A percentile compares a stretch with the other conserved stretches of the same genome.
Conservation (phyloP, 129 eudicot species). For the Pseudognaphalium luteoalbum region DNA sequence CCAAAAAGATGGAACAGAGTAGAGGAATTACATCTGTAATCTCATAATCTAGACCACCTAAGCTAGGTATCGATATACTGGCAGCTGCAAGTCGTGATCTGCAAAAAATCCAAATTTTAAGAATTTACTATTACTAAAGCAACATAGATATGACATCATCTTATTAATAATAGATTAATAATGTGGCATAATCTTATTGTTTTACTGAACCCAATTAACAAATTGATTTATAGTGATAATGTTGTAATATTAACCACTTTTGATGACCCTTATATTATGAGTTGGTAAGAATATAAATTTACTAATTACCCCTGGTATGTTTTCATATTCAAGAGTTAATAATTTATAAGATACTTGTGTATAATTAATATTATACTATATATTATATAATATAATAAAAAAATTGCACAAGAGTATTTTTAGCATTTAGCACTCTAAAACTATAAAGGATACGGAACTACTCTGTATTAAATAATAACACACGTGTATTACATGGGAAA, state of each 20-base stretch:
- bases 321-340: too few species aligned
- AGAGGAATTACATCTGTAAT: constrained; percentile 60
- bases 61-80: constrained; percentile 54
- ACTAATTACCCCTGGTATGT: too few species aligned
- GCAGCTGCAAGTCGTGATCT: constrained; percentile 89
- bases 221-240: background rate
- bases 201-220: background rate
- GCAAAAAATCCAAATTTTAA: constrained; percentile 10
- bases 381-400: too few species aligned
- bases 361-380: too few species aligned
- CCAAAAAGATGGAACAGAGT: constrained; percentile 84
- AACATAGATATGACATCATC: background rate
- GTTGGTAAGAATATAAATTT: too few species aligned
- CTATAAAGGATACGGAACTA: background rate
- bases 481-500: background rate
- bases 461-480: too few species aligned
- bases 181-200: background rate
- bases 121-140: background rate
- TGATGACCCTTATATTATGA: background rate
- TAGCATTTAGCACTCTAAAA: background rate
- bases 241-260: background rate
- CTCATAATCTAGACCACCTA: constrained; percentile 40
- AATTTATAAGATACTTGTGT: too few species aligned
- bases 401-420: background rate
- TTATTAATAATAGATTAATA: too few species aligned